These are phyloP conservation scores for Aspergillus diversus DNA, from an alignment of 495 filamentous ascomycete species.

Conservation along the genomic window DNA sequence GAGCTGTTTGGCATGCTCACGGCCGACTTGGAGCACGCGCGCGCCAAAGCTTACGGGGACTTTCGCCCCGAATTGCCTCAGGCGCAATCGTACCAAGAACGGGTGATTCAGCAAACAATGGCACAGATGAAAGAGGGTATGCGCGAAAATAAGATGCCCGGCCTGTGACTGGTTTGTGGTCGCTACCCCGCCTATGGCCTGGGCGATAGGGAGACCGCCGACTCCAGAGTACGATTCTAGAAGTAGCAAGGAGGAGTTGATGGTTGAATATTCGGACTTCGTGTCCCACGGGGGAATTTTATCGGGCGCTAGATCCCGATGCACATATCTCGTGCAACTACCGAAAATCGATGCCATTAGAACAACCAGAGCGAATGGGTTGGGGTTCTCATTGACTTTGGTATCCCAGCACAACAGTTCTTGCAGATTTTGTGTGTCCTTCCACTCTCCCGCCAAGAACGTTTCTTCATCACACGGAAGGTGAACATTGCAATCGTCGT, in stretches of 20 bases:
- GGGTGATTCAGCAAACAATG: slow-evolving; percentile 39
- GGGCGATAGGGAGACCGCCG: slow-evolving; percentile 10
- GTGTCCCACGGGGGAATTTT: slow-evolving; percentile 38
- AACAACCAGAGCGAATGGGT: slow-evolving; percentile 31
- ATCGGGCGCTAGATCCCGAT: slow-evolving; percentile 22
- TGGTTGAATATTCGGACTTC: slow-evolving; percentile 31
- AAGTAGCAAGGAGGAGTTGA: slow-evolving; percentile 32
- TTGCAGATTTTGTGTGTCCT: slow-evolving; percentile 29
- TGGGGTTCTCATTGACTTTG: slow-evolving; percentile 22
- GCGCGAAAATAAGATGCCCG: slow-evolving; percentile 33
- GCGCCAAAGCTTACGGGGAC: slow-evolving; percentile 29
- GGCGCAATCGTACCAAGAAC: slow-evolving; percentile 27
- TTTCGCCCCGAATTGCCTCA: slow-evolving; percentile 27
- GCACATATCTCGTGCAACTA: slow-evolving; percentile 32
- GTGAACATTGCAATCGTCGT: slow-evolving; percentile 35
- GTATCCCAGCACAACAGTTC: slow-evolving; percentile 29
- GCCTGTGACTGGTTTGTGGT: slow-evolving; percentile 22
- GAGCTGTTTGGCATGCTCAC: slow-evolving; percentile 28
- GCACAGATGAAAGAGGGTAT: slow-evolving; percentile 35
- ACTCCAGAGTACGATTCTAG: slow-evolving; percentile 34
- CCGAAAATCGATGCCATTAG: slow-evolving; percentile 35
- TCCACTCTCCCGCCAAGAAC: slow-evolving; percentile 26
- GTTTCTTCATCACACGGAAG: slow-evolving; percentile 34
- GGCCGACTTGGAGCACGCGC: slow-evolving; percentile 25
- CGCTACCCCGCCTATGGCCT: slow-evolving; percentile 16